Percentiles rank a stretch among this genome's conserved stretches.
Evolutionary conservation across 2,329 filamentous ascomycete species (phyloP).

Genomic region (Leptographium wingfieldii): DNA sequence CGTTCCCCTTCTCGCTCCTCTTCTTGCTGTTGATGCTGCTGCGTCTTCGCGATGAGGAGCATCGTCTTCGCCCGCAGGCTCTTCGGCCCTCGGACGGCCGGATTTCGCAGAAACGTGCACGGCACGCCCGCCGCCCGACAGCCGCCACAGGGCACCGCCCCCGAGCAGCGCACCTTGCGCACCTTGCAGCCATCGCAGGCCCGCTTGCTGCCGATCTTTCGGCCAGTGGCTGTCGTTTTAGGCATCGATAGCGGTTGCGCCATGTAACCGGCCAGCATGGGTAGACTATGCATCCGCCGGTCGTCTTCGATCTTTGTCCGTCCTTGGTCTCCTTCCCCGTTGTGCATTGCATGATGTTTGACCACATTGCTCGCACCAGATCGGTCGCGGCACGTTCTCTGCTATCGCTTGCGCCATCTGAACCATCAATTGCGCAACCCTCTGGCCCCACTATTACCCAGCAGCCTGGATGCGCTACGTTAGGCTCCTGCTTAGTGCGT

Average conservation of each 20-base stretch:
- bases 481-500: background rate
- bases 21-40: background rate
- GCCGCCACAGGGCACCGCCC: constrained; percentile 30
- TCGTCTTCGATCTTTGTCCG: too few species aligned
- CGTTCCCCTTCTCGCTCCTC: too few species aligned
- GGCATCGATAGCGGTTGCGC: background rate
- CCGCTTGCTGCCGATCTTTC: constrained; percentile 23
- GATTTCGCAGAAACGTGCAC: constrained; percentile 36
- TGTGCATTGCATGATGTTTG: too few species aligned
- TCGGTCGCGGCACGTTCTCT: background rate
- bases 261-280: background rate
- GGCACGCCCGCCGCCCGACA: constrained; percentile 31
- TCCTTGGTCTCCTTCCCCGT: background rate
- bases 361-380: background rate
- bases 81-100: constrained; percentile 31
- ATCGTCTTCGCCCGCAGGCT: constrained; percentile 32
- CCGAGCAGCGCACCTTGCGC: constrained; percentile 38
- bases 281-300: background rate
- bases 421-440: background rate
- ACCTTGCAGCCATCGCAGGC: constrained; percentile 41
- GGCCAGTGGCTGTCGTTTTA: background rate
- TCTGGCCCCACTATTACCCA: background rate
- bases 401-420: background rate
- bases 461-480: background rate
- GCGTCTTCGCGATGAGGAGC: constrained; percentile 24